Base-by-base conservation (phyloP, 228 moss, liverwort and hornwort genomes). In the Sphagnum fallax region DNA sequence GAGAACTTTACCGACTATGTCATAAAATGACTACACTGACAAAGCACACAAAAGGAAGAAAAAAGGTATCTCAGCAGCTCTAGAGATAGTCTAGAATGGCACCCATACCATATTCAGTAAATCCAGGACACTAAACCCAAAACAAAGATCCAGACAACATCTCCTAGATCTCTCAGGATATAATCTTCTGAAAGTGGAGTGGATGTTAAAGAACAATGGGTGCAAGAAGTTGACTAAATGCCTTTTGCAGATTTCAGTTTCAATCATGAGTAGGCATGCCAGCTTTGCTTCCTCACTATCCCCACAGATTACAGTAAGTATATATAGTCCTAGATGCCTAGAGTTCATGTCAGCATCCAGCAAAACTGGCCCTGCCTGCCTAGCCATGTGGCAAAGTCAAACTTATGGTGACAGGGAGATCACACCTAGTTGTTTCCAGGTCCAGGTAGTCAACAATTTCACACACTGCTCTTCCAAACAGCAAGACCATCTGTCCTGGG, bases 361-460 rank as follows among this genome's bases (percentile, higher is more conserved):
- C 48, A 50, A 13, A 10, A 49, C 55, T 55, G 12, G 12, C 8
- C 55, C 12, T 55, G 65, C 65, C 48, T 6, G 10, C 52, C 52
- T 52, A 73, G 58, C 68, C 67, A 70, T 70, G 69, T 71, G 63
- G 66, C 71, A 80, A 71, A 78, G 73, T 63, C 69, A 72, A 68
- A 71, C 73, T 73, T 75, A 78, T 75, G 71, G 77, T 70, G 64
- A 63, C 75, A 75, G 71, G 71, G 16, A 68, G 72, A 50, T 74
- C 69, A 69, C 73, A 78, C 69, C 69, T 69, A 62, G 63, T 73
- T 80, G 75, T 66, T 78, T 66, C 78, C 71, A 73, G 67, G 66
- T 77, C 67, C 62, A 77, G 72, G 60, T 52, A 51, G 55, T 12
- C 71, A 66, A 75, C 68, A 66, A 61, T 63, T 61, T 47, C 63